Evolutionary conservation across 2,329 filamentous ascomycete species (phyloP).

Genomic region (Exophiala lecanii-corni): DNA sequence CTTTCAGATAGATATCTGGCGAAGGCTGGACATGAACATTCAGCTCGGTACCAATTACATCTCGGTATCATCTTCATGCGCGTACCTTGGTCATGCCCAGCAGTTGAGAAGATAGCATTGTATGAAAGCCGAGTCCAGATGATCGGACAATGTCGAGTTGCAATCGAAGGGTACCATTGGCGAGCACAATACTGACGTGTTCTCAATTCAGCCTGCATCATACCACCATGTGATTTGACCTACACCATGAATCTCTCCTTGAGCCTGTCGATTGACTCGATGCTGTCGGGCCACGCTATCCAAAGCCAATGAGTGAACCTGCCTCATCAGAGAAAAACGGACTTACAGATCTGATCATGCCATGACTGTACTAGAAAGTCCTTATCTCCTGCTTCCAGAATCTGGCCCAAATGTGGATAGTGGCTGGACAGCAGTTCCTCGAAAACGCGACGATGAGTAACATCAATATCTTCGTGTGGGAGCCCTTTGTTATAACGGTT

Average conservation of each 20-base stretch:
- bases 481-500: slow-evolving; percentile 34
- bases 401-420: slow-evolving; percentile 15
- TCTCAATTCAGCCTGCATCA: slow-evolving; percentile 40
- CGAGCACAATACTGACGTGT: slow-evolving; percentile 45
- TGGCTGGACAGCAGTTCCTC: slow-evolving; percentile 33
- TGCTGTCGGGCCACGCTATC: too few relatives aligned
- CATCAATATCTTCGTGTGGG: slow-evolving; percentile 48
- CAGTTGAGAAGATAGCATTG: slow-evolving; percentile 51
- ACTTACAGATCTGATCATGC: too few relatives aligned
- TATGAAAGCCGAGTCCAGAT: slow-evolving; percentile 46
- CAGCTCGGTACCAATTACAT: too few relatives aligned
- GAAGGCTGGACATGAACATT: too few relatives aligned
- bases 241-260: too few relatives aligned
- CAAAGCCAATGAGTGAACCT: too few relatives aligned
- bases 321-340: too few relatives aligned
- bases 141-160: slow-evolving; percentile 50
- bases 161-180: slow-evolving; percentile 52
- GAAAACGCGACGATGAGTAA: slow-evolving; percentile 44
- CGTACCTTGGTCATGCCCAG: slow-evolving; percentile 48
- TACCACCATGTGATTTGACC: too few relatives aligned
- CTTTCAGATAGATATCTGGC: slow-evolving; percentile 45
- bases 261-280: too few relatives aligned
- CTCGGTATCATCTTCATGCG: too few relatives aligned
- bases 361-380: slow-evolving; percentile 36
- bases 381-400: slow-evolving; percentile 16